phyloP scores from a whole-genome alignment of 352 stramenopile species.

The Phytophthora colocasiae region DNA sequence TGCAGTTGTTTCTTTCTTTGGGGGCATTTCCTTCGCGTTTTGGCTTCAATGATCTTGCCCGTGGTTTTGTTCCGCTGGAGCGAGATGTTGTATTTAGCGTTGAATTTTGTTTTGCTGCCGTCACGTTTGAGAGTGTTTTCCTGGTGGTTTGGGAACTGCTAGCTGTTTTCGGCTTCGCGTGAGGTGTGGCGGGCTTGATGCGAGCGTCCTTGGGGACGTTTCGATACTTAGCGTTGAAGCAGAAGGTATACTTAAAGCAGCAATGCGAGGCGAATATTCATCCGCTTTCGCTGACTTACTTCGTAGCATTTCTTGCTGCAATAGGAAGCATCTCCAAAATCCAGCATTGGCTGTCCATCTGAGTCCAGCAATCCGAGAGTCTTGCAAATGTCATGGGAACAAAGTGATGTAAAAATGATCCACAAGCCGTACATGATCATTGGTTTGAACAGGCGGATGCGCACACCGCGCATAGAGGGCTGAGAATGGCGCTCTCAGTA shows the following conservation, averaged over 20 bases:
- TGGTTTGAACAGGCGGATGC: neutral
- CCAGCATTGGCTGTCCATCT: neutral
- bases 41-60: neutral
- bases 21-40: neutral
- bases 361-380: neutral
- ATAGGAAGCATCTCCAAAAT: slow-evolving; percentile 1
- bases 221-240: neutral
- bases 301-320: neutral
- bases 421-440: neutral
- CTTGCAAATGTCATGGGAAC: slow-evolving; percentile 6
- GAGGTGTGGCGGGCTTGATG: too few species aligned
- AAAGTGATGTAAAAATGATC: slow-evolving; percentile 8
- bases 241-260: too few species aligned
- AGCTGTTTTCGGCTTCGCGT: too few species aligned
- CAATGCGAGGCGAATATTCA: too few species aligned
- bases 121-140: too few species aligned
- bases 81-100: too few species aligned
- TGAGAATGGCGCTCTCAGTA: neutral
- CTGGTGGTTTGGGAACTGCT: too few species aligned
- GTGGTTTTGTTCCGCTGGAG: neutral
- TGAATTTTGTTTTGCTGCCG: too few species aligned
- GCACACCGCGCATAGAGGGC: neutral
- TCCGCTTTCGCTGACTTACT: neutral
- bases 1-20: neutral
- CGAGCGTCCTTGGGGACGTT: too few species aligned